A percentile compares a stretch with the other conserved stretches of the same genome.
Conservation (phyloP, 306 rosid species). For the Malus sieversii region DNA sequence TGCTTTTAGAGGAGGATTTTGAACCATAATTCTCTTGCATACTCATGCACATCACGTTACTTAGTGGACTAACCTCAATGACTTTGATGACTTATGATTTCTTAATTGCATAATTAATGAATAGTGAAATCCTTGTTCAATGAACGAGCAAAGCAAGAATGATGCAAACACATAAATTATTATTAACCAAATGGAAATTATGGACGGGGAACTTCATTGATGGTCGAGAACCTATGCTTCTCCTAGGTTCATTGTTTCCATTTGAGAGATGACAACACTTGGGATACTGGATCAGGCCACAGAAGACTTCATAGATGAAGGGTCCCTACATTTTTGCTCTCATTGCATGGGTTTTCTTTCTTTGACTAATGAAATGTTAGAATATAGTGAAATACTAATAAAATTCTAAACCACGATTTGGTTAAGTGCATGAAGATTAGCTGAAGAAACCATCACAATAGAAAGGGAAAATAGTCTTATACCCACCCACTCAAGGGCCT, state of each 20-base stretch:
- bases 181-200: background rate
- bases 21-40: too few relatives aligned
- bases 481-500: too few relatives aligned
- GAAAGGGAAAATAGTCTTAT: too few relatives aligned
- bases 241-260: constrained; percentile 32
- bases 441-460: too few relatives aligned
- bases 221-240: constrained; percentile 7
- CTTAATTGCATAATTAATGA: background rate
- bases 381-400: too few relatives aligned
- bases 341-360: background rate
- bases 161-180: background rate
- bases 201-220: constrained; percentile 34
- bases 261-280: constrained; percentile 17
- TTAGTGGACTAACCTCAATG: too few relatives aligned
- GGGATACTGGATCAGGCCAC: constrained; percentile 6
- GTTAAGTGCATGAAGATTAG: too few relatives aligned
- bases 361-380: background rate
- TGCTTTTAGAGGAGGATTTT: too few relatives aligned
- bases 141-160: constrained; percentile 11
- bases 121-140: constrained; percentile 8
- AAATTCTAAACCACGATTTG: too few relatives aligned
- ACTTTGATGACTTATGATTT: background rate
- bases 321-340: background rate
- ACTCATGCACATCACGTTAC: too few relatives aligned
- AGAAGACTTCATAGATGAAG: background rate